These are phyloP conservation scores for Hygrophorus pudorinus DNA, from an alignment of 768 basidiomycete species.

Conservation along the genomic window DNA sequence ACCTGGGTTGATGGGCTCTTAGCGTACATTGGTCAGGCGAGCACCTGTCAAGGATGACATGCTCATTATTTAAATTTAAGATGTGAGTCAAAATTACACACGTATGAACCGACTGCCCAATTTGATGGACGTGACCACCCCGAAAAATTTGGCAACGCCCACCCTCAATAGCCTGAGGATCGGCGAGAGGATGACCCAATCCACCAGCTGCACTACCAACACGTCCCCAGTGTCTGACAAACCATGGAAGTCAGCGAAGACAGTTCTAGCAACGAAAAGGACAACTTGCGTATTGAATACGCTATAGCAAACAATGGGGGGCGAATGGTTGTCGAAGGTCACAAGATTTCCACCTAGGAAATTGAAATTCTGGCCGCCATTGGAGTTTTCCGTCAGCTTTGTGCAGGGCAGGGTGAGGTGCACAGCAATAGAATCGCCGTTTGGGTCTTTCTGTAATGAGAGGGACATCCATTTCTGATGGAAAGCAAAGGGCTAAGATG, in stretches of 20 bases:
- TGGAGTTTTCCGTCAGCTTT: neutral
- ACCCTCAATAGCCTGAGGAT: slow-evolving; percentile 3
- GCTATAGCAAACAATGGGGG: slow-evolving; percentile 4
- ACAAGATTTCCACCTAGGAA: neutral
- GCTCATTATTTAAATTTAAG: neutral
- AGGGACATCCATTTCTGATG: slow-evolving; percentile 3
- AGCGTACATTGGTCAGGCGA: neutral
- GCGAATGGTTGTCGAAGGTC: neutral
- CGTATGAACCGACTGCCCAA: slow-evolving; percentile 1
- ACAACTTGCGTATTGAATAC: neutral
- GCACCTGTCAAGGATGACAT: neutral
- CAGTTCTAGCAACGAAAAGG: neutral
- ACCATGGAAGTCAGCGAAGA: neutral
- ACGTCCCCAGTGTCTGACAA: neutral
- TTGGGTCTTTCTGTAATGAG: neutral
- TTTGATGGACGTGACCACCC: slow-evolving; percentile 3
- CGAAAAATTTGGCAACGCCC: slow-evolving; percentile 3
- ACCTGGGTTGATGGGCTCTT: neutral
- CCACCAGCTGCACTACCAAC: slow-evolving; percentile 1
- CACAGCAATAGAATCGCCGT: neutral
- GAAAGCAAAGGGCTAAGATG: neutral
- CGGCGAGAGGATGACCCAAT: slow-evolving; percentile 3
- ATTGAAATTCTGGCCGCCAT: slow-evolving; percentile 3
- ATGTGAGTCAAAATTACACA: neutral
- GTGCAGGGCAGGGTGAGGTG: neutral